phyloP scores from a whole-genome alignment of 352 stramenopile genomes.

The Phytophthora megakarya region DNA sequence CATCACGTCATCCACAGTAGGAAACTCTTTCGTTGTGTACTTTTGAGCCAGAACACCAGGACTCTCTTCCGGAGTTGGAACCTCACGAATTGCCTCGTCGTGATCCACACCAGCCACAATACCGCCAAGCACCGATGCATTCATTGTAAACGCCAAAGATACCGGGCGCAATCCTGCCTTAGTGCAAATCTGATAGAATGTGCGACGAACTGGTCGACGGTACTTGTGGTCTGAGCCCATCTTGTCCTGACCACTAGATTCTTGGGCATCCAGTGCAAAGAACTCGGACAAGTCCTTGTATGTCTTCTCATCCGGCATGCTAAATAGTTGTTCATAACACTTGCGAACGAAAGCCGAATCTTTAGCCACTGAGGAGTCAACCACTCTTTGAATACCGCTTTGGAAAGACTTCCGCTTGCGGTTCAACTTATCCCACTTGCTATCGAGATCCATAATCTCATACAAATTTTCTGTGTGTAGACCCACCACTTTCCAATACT shows the following conservation, averaged over 20 bases:
- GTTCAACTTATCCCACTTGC: constrained; percentile 90
- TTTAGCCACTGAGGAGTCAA: constrained; percentile 70
- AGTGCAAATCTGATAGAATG: constrained; percentile 90
- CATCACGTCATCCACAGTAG: constrained; percentile 86
- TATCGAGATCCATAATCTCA: constrained; percentile 85
- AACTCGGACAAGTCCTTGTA: constrained; percentile 89
- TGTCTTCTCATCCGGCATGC: constrained; percentile 76
- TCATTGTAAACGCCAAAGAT: constrained; percentile 85
- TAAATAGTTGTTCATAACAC: constrained; percentile 82
- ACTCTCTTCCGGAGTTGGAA: constrained; percentile 80
- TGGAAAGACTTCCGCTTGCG: constrained; percentile 83
- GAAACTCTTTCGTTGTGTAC: constrained; percentile 85
- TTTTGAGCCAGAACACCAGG: constrained; percentile 72
- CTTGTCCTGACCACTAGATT: constrained; percentile 58
- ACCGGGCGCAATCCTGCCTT: constrained; percentile 79
- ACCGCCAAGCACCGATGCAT: constrained; percentile 79
- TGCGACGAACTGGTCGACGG: constrained; percentile 76
- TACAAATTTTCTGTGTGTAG: constrained; percentile 83
- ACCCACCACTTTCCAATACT: constrained; percentile 90
- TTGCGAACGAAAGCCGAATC: constrained; percentile 83
- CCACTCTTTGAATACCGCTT: constrained; percentile 63
- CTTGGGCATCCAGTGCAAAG: constrained; percentile 78
- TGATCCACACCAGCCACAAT: constrained; percentile 74
- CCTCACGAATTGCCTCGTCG: constrained; percentile 63
- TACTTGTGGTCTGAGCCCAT: constrained; percentile 62